Evolutionary conservation across 768 basidiomycete genomes (phyloP).

Genomic region (Clitopilus passeckerianus): DNA sequence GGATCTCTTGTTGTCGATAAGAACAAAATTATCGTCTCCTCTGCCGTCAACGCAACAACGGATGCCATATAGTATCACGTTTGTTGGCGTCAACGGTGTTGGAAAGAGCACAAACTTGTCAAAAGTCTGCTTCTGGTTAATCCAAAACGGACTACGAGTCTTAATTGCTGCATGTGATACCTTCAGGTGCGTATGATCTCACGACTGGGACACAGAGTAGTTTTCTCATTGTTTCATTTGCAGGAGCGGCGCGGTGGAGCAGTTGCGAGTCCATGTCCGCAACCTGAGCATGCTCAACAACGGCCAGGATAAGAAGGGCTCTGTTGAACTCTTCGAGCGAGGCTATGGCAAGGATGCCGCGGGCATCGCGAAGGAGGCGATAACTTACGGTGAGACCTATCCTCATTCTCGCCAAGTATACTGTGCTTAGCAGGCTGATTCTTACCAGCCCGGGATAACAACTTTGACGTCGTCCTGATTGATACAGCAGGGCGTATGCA

Average conservation of each 20-base stretch:
- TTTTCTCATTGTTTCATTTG: slow-evolving; percentile 1
- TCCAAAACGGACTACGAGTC: slow-evolving; percentile 90
- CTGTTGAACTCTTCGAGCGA: slow-evolving; percentile 91
- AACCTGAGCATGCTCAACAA: slow-evolving; percentile 87
- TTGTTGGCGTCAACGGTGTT: slow-evolving; percentile 98
- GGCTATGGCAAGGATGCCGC: slow-evolving; percentile 99
- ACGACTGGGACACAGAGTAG: background rate
- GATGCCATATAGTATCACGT: slow-evolving; percentile 88
- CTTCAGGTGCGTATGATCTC: slow-evolving; percentile 56
- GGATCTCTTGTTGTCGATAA: slow-evolving; percentile 91
- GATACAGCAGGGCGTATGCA: slow-evolving; percentile 99
- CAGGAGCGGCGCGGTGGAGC: slow-evolving; percentile 96
- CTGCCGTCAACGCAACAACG: slow-evolving; percentile 72
- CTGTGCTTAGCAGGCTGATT: background rate
- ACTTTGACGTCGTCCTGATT: slow-evolving; percentile 95
- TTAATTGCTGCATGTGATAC: slow-evolving; percentile 99
- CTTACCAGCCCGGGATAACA: slow-evolving; percentile 70
- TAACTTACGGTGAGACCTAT: slow-evolving; percentile 68
- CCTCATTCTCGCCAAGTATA: background rate
- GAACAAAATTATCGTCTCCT: slow-evolving; percentile 76
- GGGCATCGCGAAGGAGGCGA: slow-evolving; percentile 94
- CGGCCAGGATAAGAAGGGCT: slow-evolving; percentile 61
- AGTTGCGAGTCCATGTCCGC: slow-evolving; percentile 92
- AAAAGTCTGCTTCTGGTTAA: slow-evolving; percentile 98
- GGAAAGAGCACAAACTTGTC: slow-evolving; percentile 98